Evolutionary conservation across 2,329 filamentous ascomycete species (phyloP), one percentile per base, ranked within the genome.

Genomic region (Talaromyces sp.): DNA sequence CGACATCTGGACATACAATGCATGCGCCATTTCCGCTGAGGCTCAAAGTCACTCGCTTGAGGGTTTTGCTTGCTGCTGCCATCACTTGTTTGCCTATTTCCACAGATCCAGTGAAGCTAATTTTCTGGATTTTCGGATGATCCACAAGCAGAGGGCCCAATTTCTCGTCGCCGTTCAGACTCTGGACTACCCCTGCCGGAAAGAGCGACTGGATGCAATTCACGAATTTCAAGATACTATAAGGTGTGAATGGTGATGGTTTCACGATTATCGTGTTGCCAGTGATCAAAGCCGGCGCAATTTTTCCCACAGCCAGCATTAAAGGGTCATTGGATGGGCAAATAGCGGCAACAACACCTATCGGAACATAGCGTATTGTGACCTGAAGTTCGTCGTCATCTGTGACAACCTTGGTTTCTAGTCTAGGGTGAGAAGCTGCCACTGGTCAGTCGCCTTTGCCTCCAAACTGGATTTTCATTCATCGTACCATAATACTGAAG

Each of bases 61-160:
- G 68, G 0, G 81, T 83, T 65, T 75, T 76, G 11, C 80, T 76
- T 62, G 79, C 80, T 62, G 75, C 77, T 29, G 74, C 77, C 76
- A 83, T 79, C 46, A 84, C 77, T 46, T 72, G 74, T 63, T 80
- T 79, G 64, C 82, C 69, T 0, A 82, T 84, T 4, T 75, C 69
- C 3, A 75, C 81, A 1, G 82, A 84, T 3, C 84, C 84, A 0
- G 83, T 86, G 66, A 86, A 86, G 61, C 75, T 80, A 67, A 86
- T 81, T 72, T 85, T 85, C 58, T 79, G 76, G 65, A 85, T 81
- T 12, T 76, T 79, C 1, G 75, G 75, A 66, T 86, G 84, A 19
- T 77, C 72, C 0, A 81, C 83, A 69, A 86, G 78, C 68, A 73
- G 67, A 0, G 82, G 80, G 9, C 84, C 84, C 10, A 85, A 72